Evolutionary conservation across 2,329 filamentous ascomycete genomes (phyloP).

Genomic region (Pseudovirgaria hyperparasitica): DNA sequence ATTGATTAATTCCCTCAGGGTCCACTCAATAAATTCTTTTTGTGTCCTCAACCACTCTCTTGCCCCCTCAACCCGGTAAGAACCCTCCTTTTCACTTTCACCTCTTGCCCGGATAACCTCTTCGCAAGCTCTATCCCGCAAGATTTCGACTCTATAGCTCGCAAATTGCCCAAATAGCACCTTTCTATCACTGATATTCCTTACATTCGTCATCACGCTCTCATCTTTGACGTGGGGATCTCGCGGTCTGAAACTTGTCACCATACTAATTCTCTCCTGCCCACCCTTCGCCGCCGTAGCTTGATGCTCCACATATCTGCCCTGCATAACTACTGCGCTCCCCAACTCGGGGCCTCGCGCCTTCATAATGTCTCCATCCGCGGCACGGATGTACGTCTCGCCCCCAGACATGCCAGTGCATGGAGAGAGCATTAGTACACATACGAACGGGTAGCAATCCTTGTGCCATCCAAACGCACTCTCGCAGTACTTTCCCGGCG

Average conservation of each 20-base stretch:
- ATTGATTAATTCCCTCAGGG: no score
- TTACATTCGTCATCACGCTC: conserved; percentile 22
- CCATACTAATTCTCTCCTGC: conserved; percentile 34
- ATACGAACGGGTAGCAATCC: conserved; percentile 40
- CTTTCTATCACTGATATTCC: conserved; percentile 24
- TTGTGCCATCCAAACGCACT: conserved; percentile 31
- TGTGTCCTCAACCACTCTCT: conserved; percentile 22
- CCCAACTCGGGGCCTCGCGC: conserved; percentile 30
- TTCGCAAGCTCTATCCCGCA: no score
- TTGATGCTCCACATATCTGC: conserved; percentile 33
- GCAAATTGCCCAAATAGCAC: conserved; percentile 26
- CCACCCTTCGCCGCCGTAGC: conserved; percentile 28
- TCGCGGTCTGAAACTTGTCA: conserved; percentile 32
- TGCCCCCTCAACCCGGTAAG: conserved; percentile 11
- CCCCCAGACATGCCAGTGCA: conserved; percentile 36
- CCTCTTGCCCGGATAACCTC: conserved; percentile 21
- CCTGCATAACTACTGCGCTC: conserved; percentile 31
- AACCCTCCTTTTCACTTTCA: conserved; percentile 17
- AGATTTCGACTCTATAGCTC: conserved; percentile 27
- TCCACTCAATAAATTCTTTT: conserved; percentile 21
- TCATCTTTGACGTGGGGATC: conserved; percentile 29
- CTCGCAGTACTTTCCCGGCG: neutral
- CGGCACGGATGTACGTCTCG: conserved; percentile 49
- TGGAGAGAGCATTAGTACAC: conserved; percentile 39
- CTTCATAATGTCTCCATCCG: conserved; percentile 32